Evolutionary conservation across 495 filamentous ascomycete species (phyloP).

Genomic region (Lasiosphaeris hirsuta): DNA sequence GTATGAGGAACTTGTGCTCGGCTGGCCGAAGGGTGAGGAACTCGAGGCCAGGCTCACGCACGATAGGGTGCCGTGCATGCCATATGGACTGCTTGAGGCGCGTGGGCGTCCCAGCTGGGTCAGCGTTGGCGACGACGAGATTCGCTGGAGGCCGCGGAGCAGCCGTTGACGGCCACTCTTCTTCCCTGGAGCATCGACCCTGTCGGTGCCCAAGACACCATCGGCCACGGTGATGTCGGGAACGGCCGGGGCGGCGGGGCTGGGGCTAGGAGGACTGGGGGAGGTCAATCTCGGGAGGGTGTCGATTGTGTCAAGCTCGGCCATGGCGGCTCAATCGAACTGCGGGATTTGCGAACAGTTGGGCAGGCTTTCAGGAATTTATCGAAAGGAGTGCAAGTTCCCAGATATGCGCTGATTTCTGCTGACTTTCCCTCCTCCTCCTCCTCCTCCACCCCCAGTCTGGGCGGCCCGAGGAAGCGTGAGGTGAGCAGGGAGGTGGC

Average conservation of each 20-base stretch:
- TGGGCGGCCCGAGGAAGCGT: slow-evolving; percentile 11
- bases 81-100: slow-evolving; percentile 63
- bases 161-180: slow-evolving; percentile 71
- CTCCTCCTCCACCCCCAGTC: neutral
- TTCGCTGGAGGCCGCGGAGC: slow-evolving; percentile 76
- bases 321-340: slow-evolving; percentile 18
- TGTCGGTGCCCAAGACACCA: slow-evolving; percentile 4
- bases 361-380: no score
- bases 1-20: slow-evolving; percentile 53
- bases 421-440: neutral
- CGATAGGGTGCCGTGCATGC: slow-evolving; percentile 57
- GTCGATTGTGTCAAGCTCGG: slow-evolving; percentile 16
- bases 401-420: slow-evolving; percentile 7
- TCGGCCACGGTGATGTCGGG: slow-evolving; percentile 6
- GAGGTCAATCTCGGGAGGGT: slow-evolving; percentile 3
- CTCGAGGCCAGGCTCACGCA: slow-evolving; percentile 76
- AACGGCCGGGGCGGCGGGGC: neutral
- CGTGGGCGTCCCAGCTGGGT: slow-evolving; percentile 60
- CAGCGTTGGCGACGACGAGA: slow-evolving; percentile 82
- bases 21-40: slow-evolving; percentile 48
- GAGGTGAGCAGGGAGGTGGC: slow-evolving; percentile 8
- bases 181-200: slow-evolving; percentile 54
- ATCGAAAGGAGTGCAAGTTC: neutral
- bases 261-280: neutral
- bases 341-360: no score